Base-by-base conservation (phyloP, 176 grass and related monocot species). In the Aegilops tauschii region DNA sequence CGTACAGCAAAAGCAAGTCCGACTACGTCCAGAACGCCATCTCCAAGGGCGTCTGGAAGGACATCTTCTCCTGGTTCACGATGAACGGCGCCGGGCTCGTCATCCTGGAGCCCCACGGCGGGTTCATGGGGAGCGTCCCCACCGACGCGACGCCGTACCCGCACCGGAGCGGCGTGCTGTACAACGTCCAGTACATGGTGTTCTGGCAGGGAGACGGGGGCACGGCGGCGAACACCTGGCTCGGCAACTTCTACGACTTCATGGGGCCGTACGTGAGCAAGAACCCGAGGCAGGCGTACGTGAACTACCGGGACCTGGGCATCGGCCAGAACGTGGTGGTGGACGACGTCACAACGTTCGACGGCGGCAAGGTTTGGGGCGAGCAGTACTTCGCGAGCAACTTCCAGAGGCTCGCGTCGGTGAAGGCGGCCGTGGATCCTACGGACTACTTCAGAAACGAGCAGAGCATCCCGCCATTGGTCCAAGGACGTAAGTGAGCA, bases 361-460 rank as follows among this genome's bases (percentile, higher is more conserved):
- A 82, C 0, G 18, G 61, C 50, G 87, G 84, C 8, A 74, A 59
- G 65, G 86, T 87, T 2, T 87, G 83, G 92, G 89, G 92, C 0
- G 70, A 50, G 62, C 76, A 42, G 86, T 94, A 94, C 64, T 89
- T 88, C 54, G 61, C 31, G 30, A 50, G 18, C 0, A 87, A 94
- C 84, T 94, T 78, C 30, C 6, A 40, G 80, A 91, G 83, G 75
- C 78, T 94, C 25, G 86, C 89, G 1, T 8, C 23, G 4, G 86
- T 86, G 69, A 91, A 94, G 77, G 83, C 11, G 4, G 9, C 12
- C 18, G 80, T 81, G 21, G 89, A 91, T 78, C 86, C 86, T 1
- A 69, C 27, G 0, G 86, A 95, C 59, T 92, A 86, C 69, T 95
- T 95, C 88, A 81, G 88, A 80, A 92, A 92, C 65, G 90, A 92